Evolutionary conservation across 1,284 basidiomycete species (phyloP).

Genomic region (Wallemia mellicola): DNA sequence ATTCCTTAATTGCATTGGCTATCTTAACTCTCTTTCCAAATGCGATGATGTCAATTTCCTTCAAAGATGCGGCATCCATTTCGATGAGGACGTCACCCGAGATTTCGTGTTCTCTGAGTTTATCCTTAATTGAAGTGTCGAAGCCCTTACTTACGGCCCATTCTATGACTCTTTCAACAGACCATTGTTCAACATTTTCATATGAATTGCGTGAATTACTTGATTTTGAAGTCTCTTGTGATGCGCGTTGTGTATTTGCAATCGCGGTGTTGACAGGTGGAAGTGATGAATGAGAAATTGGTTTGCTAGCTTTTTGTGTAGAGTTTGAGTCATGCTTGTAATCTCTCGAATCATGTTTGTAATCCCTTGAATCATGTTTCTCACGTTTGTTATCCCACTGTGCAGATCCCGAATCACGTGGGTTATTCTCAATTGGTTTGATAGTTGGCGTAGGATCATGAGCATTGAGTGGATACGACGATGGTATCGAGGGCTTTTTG

Average conservation of each 20-base stretch:
- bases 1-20: conserved; percentile 72
- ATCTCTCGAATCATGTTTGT: not conserved
- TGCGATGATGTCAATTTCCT: conserved; percentile 80
- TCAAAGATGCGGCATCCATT: conserved; percentile 68
- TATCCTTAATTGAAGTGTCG: conserved; percentile 46
- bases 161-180: conserved; percentile 57
- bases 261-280: not conserved
- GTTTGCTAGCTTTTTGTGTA: too few relatives aligned
- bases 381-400: not conserved
- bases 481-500: not conserved
- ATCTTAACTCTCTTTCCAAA: conserved; percentile 87
- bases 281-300: too few relatives aligned
- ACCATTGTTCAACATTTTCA: conserved; percentile 37
- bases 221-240: too few relatives aligned
- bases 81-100: conserved; percentile 86
- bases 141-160: conserved; percentile 69
- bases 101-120: conserved; percentile 93
- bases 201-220: not conserved
- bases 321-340: too few relatives aligned
- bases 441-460: too few relatives aligned
- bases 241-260: not conserved
- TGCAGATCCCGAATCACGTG: not conserved
- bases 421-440: too few relatives aligned
- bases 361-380: not conserved
- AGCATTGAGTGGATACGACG: not conserved